A percentile compares a stretch with the other conserved stretches of the same genome.
Conservation (phyloP, 352 stramenopile species). For the Globisporangium spinosum region DNA sequence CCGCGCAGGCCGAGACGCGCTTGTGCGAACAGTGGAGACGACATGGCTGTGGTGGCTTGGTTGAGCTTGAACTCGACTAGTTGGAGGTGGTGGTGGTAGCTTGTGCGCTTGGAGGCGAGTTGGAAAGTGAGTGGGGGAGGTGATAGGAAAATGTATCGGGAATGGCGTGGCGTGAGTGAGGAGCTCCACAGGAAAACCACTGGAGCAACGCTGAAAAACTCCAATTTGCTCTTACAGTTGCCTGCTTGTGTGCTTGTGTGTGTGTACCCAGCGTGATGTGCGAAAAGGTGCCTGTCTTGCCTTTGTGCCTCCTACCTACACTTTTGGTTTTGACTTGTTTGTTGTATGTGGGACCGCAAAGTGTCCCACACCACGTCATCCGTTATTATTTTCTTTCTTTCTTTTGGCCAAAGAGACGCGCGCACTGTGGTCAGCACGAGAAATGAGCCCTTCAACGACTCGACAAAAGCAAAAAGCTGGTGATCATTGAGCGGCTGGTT, state of each 20-base stretch:
- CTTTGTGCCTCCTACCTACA: neutral
- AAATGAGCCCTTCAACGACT: constrained; percentile 1
- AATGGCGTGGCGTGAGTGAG: neutral
- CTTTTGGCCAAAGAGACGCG: neutral
- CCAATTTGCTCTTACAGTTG: neutral
- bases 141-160: neutral
- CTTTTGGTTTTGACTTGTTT: neutral
- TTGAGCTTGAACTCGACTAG: too few relatives aligned
- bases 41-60: neutral
- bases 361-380: neutral
- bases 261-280: neutral
- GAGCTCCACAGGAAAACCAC: neutral
- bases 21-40: neutral
- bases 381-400: neutral
- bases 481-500: neutral
- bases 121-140: neutral
- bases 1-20: constrained; percentile 31
- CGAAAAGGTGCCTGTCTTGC: neutral
- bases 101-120: neutral
- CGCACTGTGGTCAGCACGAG: constrained; percentile 4
- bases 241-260: neutral
- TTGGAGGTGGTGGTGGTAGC: neutral
- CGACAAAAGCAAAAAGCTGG: neutral
- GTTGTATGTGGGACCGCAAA: neutral
- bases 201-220: neutral